Percentiles rank a stretch among this genome's conserved stretches.
These are phyloP conservation scores for Friedmanniomyces endolithicus DNA, from an alignment of 495 filamentous ascomycete genomes.

Conservation along the genomic window DNA sequence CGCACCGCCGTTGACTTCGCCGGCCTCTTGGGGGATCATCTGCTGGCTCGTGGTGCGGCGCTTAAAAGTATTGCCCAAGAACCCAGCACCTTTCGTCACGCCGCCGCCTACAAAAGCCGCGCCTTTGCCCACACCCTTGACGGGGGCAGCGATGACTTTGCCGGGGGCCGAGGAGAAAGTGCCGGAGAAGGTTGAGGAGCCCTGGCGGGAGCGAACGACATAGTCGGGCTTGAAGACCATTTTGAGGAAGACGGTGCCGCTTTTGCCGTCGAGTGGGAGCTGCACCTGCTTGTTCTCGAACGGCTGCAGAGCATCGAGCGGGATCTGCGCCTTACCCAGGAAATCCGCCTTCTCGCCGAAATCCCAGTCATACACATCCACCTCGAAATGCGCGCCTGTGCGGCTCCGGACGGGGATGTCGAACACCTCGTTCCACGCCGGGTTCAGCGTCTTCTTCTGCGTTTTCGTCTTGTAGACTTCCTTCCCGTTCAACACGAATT, in stretches of 20 bases:
- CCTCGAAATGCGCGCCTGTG: conserved; percentile 72
- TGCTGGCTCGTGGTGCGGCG: conserved; percentile 51
- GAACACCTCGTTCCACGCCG: conserved; percentile 91
- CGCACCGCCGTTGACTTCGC: conserved; percentile 14
- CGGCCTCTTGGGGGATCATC: background rate
- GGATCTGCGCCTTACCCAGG: conserved; percentile 63
- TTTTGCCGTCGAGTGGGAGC: conserved; percentile 78
- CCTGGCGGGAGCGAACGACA: conserved; percentile 74
- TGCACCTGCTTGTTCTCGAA: conserved; percentile 61
- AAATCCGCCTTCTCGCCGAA: conserved; percentile 85
- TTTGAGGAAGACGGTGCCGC: conserved; percentile 65
- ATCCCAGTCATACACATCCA: conserved; percentile 88
- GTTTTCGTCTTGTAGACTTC: conserved; percentile 84
- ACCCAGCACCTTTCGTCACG: conserved; percentile 77
- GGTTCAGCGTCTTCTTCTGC: conserved; percentile 91
- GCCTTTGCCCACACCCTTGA: conserved; percentile 77
- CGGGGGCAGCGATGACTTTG: conserved; percentile 81
- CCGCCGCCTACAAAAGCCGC: conserved; percentile 48
- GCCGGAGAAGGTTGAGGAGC: conserved; percentile 84
- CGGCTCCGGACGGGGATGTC: conserved; percentile 69
- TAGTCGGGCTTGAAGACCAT: conserved; percentile 92
- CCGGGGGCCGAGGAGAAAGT: conserved; percentile 83
- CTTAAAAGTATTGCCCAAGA: conserved; percentile 68
- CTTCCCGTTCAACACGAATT: conserved; percentile 77
- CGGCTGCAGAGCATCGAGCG: conserved; percentile 71